These are phyloP conservation scores for Pugionium cornutum DNA, from an alignment of 345 rosid species.

Conservation along the genomic window DNA sequence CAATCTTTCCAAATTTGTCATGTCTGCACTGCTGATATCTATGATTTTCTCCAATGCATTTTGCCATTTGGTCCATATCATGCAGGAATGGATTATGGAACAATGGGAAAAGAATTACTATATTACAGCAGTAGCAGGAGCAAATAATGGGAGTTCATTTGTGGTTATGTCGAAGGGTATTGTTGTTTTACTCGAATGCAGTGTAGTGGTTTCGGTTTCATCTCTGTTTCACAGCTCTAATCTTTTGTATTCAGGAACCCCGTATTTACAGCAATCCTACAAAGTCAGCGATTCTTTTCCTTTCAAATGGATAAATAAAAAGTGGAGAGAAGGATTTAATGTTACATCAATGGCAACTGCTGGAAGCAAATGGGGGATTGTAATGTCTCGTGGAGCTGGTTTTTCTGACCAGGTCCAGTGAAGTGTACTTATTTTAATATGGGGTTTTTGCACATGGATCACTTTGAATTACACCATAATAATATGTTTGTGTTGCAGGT, in stretches of 20 bases:
- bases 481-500: constrained; percentile 52
- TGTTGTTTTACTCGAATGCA: constrained; percentile 30
- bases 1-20: constrained; percentile 7
- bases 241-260: constrained; percentile 61
- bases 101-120: constrained; percentile 97
- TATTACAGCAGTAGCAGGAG: constrained; percentile 94
- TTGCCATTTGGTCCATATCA: constrained; percentile 16
- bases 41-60: constrained; percentile 13
- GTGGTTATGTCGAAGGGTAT: constrained; percentile 97
- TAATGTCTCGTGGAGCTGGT: constrained; percentile 95
- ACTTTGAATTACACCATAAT: constrained; percentile 5
- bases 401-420: constrained; percentile 79
- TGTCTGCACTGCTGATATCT: constrained; percentile 19
- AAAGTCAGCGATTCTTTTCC: constrained; percentile 98
- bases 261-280: constrained; percentile 92
- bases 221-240: constrained; percentile 8
- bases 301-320: constrained; percentile 96
- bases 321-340: constrained; percentile 91
- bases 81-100: constrained; percentile 96
- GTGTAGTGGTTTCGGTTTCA: not conserved
- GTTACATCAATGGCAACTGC: constrained; percentile 97
- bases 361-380: constrained; percentile 95
- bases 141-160: constrained; percentile 79
- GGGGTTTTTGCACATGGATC: not conserved
- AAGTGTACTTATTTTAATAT: not conserved